Evolutionary conservation across 106 monocot genomes (phyloP).

Genomic region (Dactylorhiza incarnata): DNA sequence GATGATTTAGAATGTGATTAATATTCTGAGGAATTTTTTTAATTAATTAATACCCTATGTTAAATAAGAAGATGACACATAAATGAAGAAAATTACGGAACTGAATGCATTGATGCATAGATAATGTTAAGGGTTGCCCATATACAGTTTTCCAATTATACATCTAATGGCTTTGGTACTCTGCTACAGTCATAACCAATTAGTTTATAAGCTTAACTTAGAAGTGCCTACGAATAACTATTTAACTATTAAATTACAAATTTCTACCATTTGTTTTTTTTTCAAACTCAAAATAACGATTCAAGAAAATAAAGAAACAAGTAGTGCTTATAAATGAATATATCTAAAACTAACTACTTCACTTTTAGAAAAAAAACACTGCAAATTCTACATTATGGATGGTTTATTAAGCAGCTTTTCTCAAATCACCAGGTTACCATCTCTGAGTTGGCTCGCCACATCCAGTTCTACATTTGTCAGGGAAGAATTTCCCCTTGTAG

Average conservation of each 20-base stretch:
- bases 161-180: background rate
- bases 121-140: too few species aligned
- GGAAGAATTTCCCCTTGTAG: constrained; percentile 79
- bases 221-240: background rate
- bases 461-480: constrained; percentile 82
- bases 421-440: constrained; percentile 57
- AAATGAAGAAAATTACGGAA: too few species aligned
- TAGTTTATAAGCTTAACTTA: background rate
- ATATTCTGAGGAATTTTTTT: too few species aligned
- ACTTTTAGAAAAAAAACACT: background rate
- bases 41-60: too few species aligned
- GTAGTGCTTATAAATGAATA: background rate
- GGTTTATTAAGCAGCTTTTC: background rate
- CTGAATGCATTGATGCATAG: too few species aligned
- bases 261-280: background rate
- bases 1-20: too few species aligned
- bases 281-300: background rate
- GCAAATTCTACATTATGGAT: background rate
- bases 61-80: too few species aligned
- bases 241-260: background rate
- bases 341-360: background rate
- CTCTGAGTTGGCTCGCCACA: constrained; percentile 90
- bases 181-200: background rate
- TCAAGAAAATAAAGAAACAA: background rate
- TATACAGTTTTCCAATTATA: background rate